Percentiles rank a stretch among this genome's conserved stretches.
These are phyloP conservation scores for Hypoxylon intermedium DNA, from an alignment of 495 filamentous ascomycete species.

Conservation along the genomic window DNA sequence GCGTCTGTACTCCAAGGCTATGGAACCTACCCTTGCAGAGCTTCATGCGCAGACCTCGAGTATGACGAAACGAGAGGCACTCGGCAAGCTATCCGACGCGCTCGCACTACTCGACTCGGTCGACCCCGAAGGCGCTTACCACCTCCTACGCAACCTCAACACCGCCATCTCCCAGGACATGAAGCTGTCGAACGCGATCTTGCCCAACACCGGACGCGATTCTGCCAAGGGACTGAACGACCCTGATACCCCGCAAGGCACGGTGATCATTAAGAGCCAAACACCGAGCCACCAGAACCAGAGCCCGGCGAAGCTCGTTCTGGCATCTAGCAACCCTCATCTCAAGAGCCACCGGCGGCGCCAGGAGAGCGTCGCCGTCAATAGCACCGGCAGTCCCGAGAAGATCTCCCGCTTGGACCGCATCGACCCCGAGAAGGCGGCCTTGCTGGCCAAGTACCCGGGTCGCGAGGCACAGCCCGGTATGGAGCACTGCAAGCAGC, in stretches of 20 bases:
- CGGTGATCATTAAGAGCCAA: slow-evolving; percentile 53
- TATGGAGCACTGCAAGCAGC: slow-evolving; percentile 89
- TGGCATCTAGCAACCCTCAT: slow-evolving; percentile 85
- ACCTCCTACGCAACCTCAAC: slow-evolving; percentile 76
- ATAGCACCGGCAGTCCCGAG: slow-evolving; percentile 35
- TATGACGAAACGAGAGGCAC: slow-evolving; percentile 77
- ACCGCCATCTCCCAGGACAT: slow-evolving; percentile 49
- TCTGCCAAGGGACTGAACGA: slow-evolving; percentile 22
- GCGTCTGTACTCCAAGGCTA: slow-evolving; percentile 75
- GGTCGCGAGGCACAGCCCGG: slow-evolving; percentile 64
- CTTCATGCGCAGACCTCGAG: slow-evolving; percentile 78
- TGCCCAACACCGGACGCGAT: slow-evolving; percentile 23
- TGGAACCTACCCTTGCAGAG: slow-evolving; percentile 84
- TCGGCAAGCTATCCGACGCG: slow-evolving; percentile 80
- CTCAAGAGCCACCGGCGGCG: slow-evolving; percentile 77
- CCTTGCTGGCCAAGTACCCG: slow-evolving; percentile 56
- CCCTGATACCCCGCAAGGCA: slow-evolving; percentile 50
- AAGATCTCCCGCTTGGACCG: slow-evolving; percentile 26
- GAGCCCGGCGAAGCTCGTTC: slow-evolving; percentile 62
- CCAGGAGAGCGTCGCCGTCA: slow-evolving; percentile 62
- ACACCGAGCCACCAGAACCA: slow-evolving; percentile 28
- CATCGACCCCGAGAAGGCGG: slow-evolving; percentile 55
- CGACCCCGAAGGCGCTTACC: slow-evolving; percentile 90
- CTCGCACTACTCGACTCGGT: slow-evolving; percentile 83
- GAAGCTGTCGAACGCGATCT: slow-evolving; percentile 49